Evolutionary conservation across 1,284 basidiomycete species (phyloP), one percentile per base, ranked within the genome.

Genomic region (Trametes pubescens): DNA sequence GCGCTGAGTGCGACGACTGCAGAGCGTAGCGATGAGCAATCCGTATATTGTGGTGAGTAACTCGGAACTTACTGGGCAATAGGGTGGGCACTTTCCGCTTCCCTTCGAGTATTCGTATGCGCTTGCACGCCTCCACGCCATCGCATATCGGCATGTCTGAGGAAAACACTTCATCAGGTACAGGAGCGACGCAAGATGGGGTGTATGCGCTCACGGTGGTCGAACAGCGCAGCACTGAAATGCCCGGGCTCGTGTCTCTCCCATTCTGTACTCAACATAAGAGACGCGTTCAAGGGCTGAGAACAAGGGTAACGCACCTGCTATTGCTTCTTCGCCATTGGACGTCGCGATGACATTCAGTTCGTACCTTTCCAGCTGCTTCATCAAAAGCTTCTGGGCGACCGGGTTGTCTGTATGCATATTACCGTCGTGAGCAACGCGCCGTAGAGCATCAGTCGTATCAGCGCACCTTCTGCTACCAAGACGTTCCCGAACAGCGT

Each of bases 111-210:
- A 82, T 67, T 51, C 89, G 81, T 22, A 91, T 61, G 40, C 85
- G 82, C 72, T 90, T 90, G 43, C 86, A 82, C 6, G 89, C 89
- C 69, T 90, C 88, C 7, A 91, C 88, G 13, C 89, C 89, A 68
- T 91, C 89, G 67, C 88, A 90, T 59, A 91, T 80, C 2, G 89
- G 89, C 89, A 91, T 91, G 71, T 91, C 89, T 91, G 62, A 7
- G 32, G 16, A 9, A 6, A 9, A 6, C 10, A 8, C 10, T 24
- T 26, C 43, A 40, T 24, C 59, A 49, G 64, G 18, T n/a, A 34
- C 46, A 8, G 29, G 8, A 32, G 29, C 29, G 29, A 32, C 26
- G 62, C n/a, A 32, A 32, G 51, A 38, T 32, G 43, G 35, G 48
- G 18, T 6, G 51, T 0, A 18, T 40, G 4, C 18, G 77, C 85